Base-by-base conservation (phyloP, 1,284 basidiomycete species). In the Trametes versicolor region DNA sequence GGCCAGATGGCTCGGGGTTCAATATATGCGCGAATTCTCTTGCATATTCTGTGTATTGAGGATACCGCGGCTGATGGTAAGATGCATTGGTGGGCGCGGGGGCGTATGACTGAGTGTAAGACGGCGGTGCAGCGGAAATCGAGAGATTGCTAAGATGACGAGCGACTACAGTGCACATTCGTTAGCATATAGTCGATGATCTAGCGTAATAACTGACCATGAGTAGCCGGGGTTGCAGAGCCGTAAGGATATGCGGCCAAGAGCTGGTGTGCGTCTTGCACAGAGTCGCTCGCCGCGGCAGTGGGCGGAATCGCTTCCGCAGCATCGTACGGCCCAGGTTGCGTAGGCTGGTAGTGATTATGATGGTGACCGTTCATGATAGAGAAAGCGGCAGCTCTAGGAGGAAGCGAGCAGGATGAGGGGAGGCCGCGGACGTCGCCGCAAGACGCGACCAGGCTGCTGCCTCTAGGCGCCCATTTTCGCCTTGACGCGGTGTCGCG, bases 231-330 rank as follows among this genome's bases (percentile, higher is more conserved):
- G 4, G 87, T 90, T 45, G 87, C 87, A 63, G 89, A 91, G 41
- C 88, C 87, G 70, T 89, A 82, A 21, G 91, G 89, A 73, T 92
- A 92, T 37, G 82, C 80, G 9, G 86, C 82, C 49, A 92, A 80
- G 39, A 92, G 75, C 51, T 83, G 78, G 68, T 90, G 90, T 4
- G 88, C 85, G 74, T 88, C 84, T 56, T 89, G 86, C 8, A 87
- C 86, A 2, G 87, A 74, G 67, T 81, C 78, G 45, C 72, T 74
- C 19, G 74, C 65, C 23, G 67, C 62, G 25, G 60, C 48, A 32
- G 27, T 62, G 52, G 52, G 61, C 32, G 39, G 54, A 15, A 32
- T 27, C 5, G 54, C 29, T 4, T 69, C 68, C n/a, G 47, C 19
- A 0, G 39, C 15, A 27, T 65, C 68, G 60, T 67, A 63, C 8